phyloP scores from a whole-genome alignment of 495 filamentous ascomycete species.

The Filosporella fistucella region DNA sequence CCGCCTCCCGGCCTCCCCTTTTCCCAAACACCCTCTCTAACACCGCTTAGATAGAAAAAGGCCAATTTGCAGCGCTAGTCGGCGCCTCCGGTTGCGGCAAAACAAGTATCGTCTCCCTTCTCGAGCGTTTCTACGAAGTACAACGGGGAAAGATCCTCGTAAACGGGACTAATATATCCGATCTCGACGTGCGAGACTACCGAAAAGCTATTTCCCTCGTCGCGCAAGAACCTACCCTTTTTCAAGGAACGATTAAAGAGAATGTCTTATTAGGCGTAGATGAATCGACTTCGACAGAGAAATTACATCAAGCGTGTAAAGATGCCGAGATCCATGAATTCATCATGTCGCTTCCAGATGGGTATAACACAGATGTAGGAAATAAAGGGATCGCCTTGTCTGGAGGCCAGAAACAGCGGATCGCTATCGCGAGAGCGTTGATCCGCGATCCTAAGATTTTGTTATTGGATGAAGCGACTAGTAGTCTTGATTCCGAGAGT shows the following conservation, averaged over 20 bases:
- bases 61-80: constrained; percentile 65
- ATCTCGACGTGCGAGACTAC: constrained; percentile 41
- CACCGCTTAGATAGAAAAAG: constrained; percentile 60
- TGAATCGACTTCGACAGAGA: constrained; percentile 39
- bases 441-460: constrained; percentile 67
- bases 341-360: constrained; percentile 50
- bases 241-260: constrained; percentile 51
- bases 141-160: constrained; percentile 46
- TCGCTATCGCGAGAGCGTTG: constrained; percentile 72
- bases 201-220: constrained; percentile 54
- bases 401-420: constrained; percentile 73
- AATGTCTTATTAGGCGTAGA: constrained; percentile 52
- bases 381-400: constrained; percentile 61
- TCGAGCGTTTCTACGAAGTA: constrained; percentile 61
- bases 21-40: not conserved
- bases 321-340: constrained; percentile 62
- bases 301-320: constrained; percentile 49
- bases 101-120: constrained; percentile 58
- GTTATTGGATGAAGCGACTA: constrained; percentile 77
- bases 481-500: constrained; percentile 66
- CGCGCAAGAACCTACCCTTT: constrained; percentile 50
- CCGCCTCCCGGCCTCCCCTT: not conserved
- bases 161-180: constrained; percentile 43
- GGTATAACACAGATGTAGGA: constrained; percentile 57
- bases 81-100: constrained; percentile 73